Base-by-base conservation (phyloP, 306 rosid species). In the Prunus mongolica region DNA sequence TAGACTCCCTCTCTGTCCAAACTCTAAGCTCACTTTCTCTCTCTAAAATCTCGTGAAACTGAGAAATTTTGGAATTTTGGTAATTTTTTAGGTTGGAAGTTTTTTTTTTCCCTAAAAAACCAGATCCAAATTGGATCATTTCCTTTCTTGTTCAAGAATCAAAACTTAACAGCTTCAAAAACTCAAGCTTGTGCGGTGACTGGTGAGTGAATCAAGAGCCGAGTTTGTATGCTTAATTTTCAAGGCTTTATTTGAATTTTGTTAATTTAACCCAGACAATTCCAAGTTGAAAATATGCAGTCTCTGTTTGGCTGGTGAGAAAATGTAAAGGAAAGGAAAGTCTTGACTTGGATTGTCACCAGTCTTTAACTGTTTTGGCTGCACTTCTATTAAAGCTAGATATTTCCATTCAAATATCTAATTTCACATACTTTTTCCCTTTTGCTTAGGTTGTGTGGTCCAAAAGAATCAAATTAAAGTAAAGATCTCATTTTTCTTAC, bases 231-330 rank as follows among this genome's bases (percentile, higher is more conserved):
- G 51, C 7, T 56, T 73, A n/a, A n/a, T 15, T 57, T 38, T 34
- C 20, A 20, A 20, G 74, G 74, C 64, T 12, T 72, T 56, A 4
- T 7, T 72, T 22, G 76, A 52, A 20, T 72, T 8, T 62, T 62
- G 27, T 27, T 24, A 5, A 27, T 72, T 14, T 41, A 72, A 15
- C 16, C 54, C 58, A 34, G 25, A 38, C 41, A 57, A 60, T 20
- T 63, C 47, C 62, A 73, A 25, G 18, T 54, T 28, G 44, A 38
- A 13, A 45, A 58, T 41, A 46, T 69, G 25, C 20, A 3, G 46
- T 28, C 46, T 78, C 69, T 75, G 85, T 57, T 83, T 71, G 74
- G 57, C 71, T 66, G 65, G 25, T 38, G 73, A 77, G 81, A 74
- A 71, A 80, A 19, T 38, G 12, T 7, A 10, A 22, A 5, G 6